Evolutionary conservation across 2,329 filamentous ascomycete species (phyloP), one percentile per base, ranked within the genome.

Genomic region (Aureobasidium sp.): DNA sequence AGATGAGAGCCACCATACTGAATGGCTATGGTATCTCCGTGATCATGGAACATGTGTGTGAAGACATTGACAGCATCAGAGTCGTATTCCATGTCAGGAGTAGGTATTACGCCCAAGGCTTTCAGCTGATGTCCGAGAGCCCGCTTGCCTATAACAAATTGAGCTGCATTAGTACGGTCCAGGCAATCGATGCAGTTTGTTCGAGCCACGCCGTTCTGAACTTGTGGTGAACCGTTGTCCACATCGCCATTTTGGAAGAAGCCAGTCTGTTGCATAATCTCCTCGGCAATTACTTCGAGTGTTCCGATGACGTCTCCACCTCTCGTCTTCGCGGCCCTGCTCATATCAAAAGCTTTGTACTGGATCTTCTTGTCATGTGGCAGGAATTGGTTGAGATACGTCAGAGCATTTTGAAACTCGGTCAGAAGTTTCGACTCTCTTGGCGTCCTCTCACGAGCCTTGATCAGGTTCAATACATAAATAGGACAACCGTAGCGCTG

Each of bases 131-230:
- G 83, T 1, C 90, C 93, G 10, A 98, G 79, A 0, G 93, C 93
- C 61, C 88, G 80, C 72, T 98, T 98, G 4, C 90, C 93, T 62
- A 98, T 94, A 25, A 98, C 90, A 61, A 97, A 98, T 65, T 98
- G 93, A 1, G 93, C 93, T 2, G 93, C 93, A 66, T 98, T 98
- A 7, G 93, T 98, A 19, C 93, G 85, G 69, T 98, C 93, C 1
- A 98, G 78, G 63, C 93, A 98, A 69, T 98, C 93, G 62, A 98
- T 97, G 67, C 93, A 98, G 65, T 98, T 98, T 1, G 93, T 98
- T 55, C 93, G 81, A 8, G 89, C 91, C 35, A 98, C 81, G 8
- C 93, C 93, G 59, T 95, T 95, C 66, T 98, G 93, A 1, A 93
- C 81, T 27, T 77, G 79, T 3, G 86, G 76, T 3, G 80, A 76